phyloP scores from a whole-genome alignment of 306 rosid genomes.

The Pyrus betulifolia region DNA sequence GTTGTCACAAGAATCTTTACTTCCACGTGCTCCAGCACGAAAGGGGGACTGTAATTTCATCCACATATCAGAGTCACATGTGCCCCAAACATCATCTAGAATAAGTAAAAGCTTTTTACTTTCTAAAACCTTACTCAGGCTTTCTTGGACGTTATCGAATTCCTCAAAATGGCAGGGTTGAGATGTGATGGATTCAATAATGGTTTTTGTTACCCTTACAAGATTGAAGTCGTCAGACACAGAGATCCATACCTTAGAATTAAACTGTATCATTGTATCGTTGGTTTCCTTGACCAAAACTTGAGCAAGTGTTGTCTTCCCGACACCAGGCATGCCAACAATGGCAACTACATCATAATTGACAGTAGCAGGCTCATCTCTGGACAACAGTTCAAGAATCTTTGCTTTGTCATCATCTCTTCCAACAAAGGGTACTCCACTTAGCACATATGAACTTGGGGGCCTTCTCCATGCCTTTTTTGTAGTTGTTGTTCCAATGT shows the following conservation, averaged over 20 bases:
- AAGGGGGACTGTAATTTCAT: not conserved
- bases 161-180: not conserved
- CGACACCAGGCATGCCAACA: too few relatives aligned
- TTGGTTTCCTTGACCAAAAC: not conserved
- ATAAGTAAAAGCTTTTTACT: slow-evolving; percentile 11
- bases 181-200: not conserved
- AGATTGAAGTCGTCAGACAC: not conserved
- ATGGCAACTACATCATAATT: not conserved
- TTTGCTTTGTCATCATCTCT: slow-evolving; percentile 6
- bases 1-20: slow-evolving; percentile 27
- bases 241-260: not conserved
- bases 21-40: slow-evolving; percentile 7
- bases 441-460: not conserved
- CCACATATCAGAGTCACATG: slow-evolving; percentile 9
- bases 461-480: not conserved
- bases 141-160: not conserved
- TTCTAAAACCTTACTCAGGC: not conserved
- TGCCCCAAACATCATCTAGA: slow-evolving; percentile 28
- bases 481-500: not conserved
- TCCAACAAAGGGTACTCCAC: slow-evolving; percentile 6
- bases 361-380: not conserved
- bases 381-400: not conserved
- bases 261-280: not conserved
- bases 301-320: not conserved
- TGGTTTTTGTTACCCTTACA: not conserved